A percentile compares a stretch with the other conserved stretches of the same genome.
Conservation (phyloP, 1,139 yeast genomes). For the Hemisphaericaspora lyxosophila region DNA sequence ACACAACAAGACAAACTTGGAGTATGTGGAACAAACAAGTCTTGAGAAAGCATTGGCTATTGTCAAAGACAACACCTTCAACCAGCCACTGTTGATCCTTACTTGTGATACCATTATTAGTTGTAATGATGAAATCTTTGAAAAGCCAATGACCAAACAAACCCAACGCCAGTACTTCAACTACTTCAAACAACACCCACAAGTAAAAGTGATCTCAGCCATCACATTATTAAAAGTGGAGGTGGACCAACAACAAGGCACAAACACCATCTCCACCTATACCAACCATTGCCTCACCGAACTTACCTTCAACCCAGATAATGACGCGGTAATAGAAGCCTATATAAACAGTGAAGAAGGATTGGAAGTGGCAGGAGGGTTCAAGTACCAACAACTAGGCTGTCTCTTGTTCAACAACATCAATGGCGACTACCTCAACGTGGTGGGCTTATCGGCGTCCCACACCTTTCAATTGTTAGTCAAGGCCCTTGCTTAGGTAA, state of each 20-base stretch:
- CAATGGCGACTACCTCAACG: slow-evolving; percentile 80
- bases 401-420: slow-evolving; percentile 62
- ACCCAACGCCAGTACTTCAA: slow-evolving; percentile 45
- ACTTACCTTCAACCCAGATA: slow-evolving; percentile 34
- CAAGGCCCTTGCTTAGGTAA: slow-evolving; percentile 9
- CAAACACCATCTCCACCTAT: slow-evolving; percentile 12
- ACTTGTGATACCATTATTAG: slow-evolving; percentile 91
- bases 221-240: slow-evolving; percentile 53
- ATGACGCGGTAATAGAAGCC: slow-evolving; percentile 52
- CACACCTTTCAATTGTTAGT: slow-evolving; percentile 49
- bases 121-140: slow-evolving; percentile 59
- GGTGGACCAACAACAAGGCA: too few relatives aligned
- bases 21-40: slow-evolving; percentile 75
- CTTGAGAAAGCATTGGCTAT: slow-evolving; percentile 58
- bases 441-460: slow-evolving; percentile 84
- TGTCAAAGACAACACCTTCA: slow-evolving; percentile 30
- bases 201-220: slow-evolving; percentile 66
- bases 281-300: slow-evolving; percentile 20
- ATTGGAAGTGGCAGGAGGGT: slow-evolving; percentile 85
- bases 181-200: slow-evolving; percentile 44
- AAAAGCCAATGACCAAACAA: slow-evolving; percentile 65
- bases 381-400: slow-evolving; percentile 75
- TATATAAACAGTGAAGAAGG: slow-evolving; percentile 80
- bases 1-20: slow-evolving; percentile 42
- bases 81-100: slow-evolving; percentile 30